Percentiles rank a stretch among this genome's conserved stretches.
These are phyloP conservation scores for Penicillium palitans DNA, from an alignment of 2,329 filamentous ascomycete genomes.

Conservation along the genomic window DNA sequence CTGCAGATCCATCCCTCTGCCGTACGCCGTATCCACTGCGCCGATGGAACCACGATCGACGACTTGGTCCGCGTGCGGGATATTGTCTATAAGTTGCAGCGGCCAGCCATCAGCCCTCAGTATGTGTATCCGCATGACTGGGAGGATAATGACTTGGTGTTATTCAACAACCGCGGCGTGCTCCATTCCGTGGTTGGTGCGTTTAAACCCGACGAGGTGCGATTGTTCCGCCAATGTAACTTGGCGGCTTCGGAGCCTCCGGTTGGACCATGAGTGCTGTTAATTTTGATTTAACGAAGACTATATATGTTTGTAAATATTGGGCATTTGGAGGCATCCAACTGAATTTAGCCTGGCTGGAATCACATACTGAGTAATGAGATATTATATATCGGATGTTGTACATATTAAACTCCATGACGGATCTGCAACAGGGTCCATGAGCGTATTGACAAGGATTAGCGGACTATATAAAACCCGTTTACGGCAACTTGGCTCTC, in stretches of 20 bases:
- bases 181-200: constrained; percentile 74
- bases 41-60: constrained; percentile 67
- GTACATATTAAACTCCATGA: not conserved
- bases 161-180: constrained; percentile 77
- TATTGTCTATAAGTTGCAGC: constrained; percentile 69
- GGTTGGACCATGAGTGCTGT: constrained; percentile 15
- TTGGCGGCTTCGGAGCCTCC: constrained; percentile 53
- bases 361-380: not conserved
- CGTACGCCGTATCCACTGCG: constrained; percentile 66
- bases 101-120: constrained; percentile 68
- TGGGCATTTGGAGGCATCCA: not conserved
- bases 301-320: not conserved
- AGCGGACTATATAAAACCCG: constrained; percentile 43
- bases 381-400: not conserved
- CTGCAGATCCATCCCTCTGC: constrained; percentile 74
- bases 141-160: constrained; percentile 72
- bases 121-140: constrained; percentile 74
- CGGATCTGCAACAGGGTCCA: not conserved
- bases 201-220: constrained; percentile 70
- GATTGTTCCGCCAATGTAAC: constrained; percentile 77
- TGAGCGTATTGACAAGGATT: not conserved
- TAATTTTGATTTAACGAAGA: not conserved
- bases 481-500: constrained; percentile 46
- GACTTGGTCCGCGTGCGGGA: constrained; percentile 66
- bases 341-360: not conserved